These are phyloP conservation scores for Vitis cinerea DNA, from an alignment of 164 flowering plant genomes.

Conservation along the genomic window DNA sequence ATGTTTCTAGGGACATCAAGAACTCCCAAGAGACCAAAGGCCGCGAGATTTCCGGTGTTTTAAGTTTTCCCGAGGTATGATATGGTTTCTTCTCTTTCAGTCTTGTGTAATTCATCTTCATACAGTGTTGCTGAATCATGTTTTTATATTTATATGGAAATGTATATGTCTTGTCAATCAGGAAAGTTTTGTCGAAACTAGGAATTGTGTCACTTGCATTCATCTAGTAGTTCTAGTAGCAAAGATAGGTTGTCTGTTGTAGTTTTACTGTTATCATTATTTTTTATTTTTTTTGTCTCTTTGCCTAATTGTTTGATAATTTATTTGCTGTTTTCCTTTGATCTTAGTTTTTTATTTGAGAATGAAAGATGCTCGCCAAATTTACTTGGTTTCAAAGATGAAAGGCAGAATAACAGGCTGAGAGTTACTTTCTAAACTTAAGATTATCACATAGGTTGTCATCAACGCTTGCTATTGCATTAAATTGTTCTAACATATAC, in stretches of 20 bases:
- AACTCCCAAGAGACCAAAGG: constrained; percentile 36
- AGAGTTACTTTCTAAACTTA: neutral
- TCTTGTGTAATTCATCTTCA: neutral
- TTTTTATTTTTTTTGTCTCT: too few species aligned
- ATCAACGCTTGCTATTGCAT: neutral
- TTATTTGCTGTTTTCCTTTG: too few species aligned
- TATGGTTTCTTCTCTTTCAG: neutral
- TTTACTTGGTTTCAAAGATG: neutral
- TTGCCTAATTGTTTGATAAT: too few species aligned
- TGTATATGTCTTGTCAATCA: too few species aligned
- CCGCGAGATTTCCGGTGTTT: constrained; percentile 56
- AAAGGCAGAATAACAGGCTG: neutral
- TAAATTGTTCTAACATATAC: constrained; percentile 6
- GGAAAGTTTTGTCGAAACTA: too few species aligned
- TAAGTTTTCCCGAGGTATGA: constrained; percentile 58
- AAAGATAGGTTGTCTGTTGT: too few species aligned
- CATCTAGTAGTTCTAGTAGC: too few species aligned
- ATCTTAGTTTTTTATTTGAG: too few species aligned
- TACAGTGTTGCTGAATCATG: too few species aligned
- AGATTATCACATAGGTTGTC: neutral
- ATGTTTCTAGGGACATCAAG: constrained; percentile 67
- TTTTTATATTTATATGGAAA: too few species aligned
- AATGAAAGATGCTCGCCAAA: neutral
- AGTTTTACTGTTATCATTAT: too few species aligned
- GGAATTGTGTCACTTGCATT: too few species aligned